phyloP scores from a whole-genome alignment of 441 rosid genomes.

The Erysimum pusillum region DNA sequence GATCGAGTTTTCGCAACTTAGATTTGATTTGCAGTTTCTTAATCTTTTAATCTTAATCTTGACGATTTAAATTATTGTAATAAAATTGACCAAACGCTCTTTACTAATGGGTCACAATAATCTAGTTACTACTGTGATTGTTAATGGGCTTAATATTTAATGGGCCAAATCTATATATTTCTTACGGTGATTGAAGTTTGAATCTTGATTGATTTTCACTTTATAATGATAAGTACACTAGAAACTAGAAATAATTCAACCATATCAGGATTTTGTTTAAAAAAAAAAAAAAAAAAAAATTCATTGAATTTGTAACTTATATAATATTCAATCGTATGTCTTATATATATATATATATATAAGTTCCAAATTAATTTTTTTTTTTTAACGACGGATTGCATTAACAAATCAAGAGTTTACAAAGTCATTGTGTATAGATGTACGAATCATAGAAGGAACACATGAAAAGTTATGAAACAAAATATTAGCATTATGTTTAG shows the following conservation, averaged over 20 bases:
- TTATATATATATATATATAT: no score
- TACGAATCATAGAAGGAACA: no score
- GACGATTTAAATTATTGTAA: slow-evolving; percentile 4
- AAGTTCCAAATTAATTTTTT: no score
- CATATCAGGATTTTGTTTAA: neutral
- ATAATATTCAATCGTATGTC: no score
- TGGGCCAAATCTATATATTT: neutral
- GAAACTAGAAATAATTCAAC: neutral
- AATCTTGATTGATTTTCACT: neutral
- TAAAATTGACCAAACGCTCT: neutral
- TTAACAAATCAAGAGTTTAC: no score
- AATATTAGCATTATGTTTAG: no score
- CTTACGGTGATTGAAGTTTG: neutral
- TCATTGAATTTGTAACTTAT: no score
- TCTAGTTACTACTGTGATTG: neutral
- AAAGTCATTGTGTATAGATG: no score
- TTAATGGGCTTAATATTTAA: slow-evolving; percentile 17
- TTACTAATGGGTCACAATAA: slow-evolving; percentile 18
- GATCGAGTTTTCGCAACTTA: slow-evolving; percentile 36
- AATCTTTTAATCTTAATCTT: neutral
- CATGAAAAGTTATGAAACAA: no score
- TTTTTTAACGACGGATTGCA: no score
- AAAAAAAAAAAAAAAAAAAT: no score
- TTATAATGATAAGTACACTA: neutral
- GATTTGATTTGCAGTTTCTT: slow-evolving; percentile 7